Base-by-base conservation (phyloP, 208 protist species). In the Leishmania amazonensis region DNA sequence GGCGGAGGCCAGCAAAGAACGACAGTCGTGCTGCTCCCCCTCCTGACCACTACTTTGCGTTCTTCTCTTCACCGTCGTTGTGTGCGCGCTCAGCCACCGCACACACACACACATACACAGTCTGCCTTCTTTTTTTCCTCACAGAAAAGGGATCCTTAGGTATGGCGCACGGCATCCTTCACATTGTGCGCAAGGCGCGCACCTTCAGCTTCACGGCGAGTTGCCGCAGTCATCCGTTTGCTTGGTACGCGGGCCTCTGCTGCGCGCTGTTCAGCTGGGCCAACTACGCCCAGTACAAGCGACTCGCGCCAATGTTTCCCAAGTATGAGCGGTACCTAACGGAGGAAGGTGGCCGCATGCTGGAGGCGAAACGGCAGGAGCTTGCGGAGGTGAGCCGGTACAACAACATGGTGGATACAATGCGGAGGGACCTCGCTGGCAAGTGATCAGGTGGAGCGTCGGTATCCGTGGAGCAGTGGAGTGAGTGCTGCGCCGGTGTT, bases 281-380 rank as follows among this genome's bases (percentile, higher is more conserved):
- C 7, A 96, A 96, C 81, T 91, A 89, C 31, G 90, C 89, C 38
- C 93, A 95, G 83, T 94, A 95, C 84, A 84, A 91, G 79, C 93
- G 93, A 2, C 85, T 95, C 0, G 83, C 75, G 19, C 88, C 90
- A 13, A 91, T 96, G 86, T 96, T 89, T 72, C 93, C 93, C 38
- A 84, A 91, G 67, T 96, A 93, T 78, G 87, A 91, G 6, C 80
- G 77, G 9, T 94, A 93, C 79, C 60, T 88, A 28, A 74, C 76
- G 17, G 88, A 93, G 40, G 90, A 96, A 70, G 93, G 91, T 6
- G 89, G 86, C 19, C 81, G 89, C 51, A 93, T 95, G 90, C 76
- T 93, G 76, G 90, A 93, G 65, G 89, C 91, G 49, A 96, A 96
- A 83, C 83, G 87, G 11, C 93, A 96, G 82, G 91, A 96, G 70